Percentiles rank a stretch among this genome's conserved stretches.
Evolutionary conservation across 495 filamentous ascomycete species (phyloP).

Genomic region (Melanomma pulvis-pyrius): DNA sequence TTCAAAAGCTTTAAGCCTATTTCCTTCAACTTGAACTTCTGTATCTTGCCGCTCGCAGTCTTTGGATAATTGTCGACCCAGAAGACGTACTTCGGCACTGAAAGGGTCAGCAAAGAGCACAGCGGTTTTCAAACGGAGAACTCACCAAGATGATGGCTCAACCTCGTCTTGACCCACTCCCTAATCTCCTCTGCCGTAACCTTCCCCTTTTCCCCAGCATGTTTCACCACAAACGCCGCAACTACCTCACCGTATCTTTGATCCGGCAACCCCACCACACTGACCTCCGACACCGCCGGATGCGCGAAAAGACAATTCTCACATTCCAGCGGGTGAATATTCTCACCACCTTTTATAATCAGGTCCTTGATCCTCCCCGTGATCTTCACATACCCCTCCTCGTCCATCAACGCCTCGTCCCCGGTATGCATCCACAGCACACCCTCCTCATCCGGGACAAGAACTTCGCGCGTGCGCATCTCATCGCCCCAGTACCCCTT

Average conservation of each 20-base stretch:
- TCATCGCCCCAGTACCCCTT: constrained; percentile 84
- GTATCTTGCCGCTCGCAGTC: constrained; percentile 95
- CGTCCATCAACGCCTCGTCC: constrained; percentile 90
- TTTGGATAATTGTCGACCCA: constrained; percentile 83
- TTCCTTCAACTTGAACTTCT: constrained; percentile 86
- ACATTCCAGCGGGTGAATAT: constrained; percentile 93
- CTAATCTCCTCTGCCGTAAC: constrained; percentile 59
- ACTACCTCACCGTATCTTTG: constrained; percentile 84
- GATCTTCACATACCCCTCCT: constrained; percentile 65
- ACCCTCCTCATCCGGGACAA: constrained; percentile 61
- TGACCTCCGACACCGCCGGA: constrained; percentile 68
- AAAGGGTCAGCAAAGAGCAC: constrained; percentile 24
- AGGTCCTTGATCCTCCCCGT: constrained; percentile 84
- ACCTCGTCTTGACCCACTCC: constrained; percentile 68
- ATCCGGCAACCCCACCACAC: constrained; percentile 83
- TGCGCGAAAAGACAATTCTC: constrained; percentile 87
- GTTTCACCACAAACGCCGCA: constrained; percentile 73
- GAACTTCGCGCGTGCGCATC: constrained; percentile 68
- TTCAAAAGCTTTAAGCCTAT: constrained; percentile 49
- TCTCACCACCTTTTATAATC: constrained; percentile 92
- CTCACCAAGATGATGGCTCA: constrained; percentile 76
- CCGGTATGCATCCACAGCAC: constrained; percentile 81
- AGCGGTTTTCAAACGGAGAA: background rate
- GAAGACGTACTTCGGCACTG: constrained; percentile 87
- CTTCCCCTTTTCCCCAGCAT: constrained; percentile 43